Conservation (phyloP, 164 flowering plant genomes). For the Umbellularia californica region DNA sequence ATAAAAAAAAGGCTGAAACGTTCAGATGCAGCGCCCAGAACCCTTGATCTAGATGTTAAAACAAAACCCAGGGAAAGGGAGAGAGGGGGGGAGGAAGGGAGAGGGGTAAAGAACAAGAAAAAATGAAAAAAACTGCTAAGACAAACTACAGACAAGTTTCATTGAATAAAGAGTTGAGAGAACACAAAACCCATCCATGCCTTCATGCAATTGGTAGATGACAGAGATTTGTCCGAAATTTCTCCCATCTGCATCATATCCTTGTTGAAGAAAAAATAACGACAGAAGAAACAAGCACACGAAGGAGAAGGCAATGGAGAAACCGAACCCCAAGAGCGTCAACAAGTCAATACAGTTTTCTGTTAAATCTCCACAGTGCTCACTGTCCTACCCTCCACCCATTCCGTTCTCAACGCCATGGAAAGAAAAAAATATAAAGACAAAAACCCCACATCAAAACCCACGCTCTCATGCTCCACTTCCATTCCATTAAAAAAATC, state of each 20-base stretch:
- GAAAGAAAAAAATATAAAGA: not conserved
- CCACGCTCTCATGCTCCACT: not conserved
- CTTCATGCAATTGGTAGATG: not conserved
- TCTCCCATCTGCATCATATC: not conserved
- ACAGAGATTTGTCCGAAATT: not conserved
- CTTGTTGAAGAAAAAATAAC: not conserved
- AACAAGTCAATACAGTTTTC: not conserved
- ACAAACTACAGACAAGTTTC: not conserved
- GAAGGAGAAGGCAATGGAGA: not conserved
- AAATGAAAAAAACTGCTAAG: not conserved
- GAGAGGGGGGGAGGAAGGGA: not conserved
- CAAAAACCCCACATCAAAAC: not conserved
- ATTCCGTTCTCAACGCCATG: not conserved
- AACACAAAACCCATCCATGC: not conserved
- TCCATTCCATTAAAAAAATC: not conserved
- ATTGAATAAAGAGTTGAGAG: not conserved
- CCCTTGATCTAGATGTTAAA: not conserved
- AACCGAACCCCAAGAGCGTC: not conserved
- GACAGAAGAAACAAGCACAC: not conserved
- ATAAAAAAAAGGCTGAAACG: not conserved
- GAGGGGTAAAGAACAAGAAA: not conserved
- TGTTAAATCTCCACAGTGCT: not conserved
- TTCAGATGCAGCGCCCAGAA: not conserved
- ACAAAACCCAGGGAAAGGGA: not conserved
- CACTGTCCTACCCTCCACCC: not conserved